Evolutionary conservation across 495 filamentous ascomycete species (phyloP).

Genomic region (Trichoderma orchidacearum): DNA sequence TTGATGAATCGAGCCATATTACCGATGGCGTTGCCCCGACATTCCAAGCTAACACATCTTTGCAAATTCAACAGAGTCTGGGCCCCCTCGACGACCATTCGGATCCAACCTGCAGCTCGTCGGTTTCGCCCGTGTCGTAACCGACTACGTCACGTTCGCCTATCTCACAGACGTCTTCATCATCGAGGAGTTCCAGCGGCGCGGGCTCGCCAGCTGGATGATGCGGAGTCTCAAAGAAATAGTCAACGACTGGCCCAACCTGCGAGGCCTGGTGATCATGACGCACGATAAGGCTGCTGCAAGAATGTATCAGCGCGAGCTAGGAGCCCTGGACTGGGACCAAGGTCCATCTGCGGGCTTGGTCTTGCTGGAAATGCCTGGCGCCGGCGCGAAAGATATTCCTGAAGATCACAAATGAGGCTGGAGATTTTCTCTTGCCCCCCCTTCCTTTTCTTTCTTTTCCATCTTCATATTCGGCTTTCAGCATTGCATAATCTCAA

Average conservation of each 20-base stretch:
- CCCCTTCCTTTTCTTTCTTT: conserved; percentile 44
- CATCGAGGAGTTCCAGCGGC: conserved; percentile 35
- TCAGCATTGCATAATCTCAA: not conserved
- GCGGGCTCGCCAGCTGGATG: conserved; percentile 51
- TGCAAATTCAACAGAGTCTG: not conserved
- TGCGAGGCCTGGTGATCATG: conserved; percentile 42
- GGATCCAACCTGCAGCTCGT: conserved; percentile 18
- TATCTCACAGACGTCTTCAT: conserved; percentile 62
- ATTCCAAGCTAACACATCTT: conserved; percentile 4
- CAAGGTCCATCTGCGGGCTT: conserved; percentile 8
- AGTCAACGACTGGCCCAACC: conserved; percentile 36
- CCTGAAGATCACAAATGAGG: conserved; percentile 1
- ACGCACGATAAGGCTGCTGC: conserved; percentile 21
- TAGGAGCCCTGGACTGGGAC: conserved; percentile 30
- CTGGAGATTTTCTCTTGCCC: conserved; percentile 43
- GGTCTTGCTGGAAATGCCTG: conserved; percentile 17
- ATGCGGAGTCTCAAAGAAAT: conserved; percentile 43
- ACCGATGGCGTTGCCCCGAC: no score
- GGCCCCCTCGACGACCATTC: conserved; percentile 4
- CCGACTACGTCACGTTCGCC: conserved; percentile 49
- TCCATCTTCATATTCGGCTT: not conserved
- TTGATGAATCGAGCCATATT: no score
- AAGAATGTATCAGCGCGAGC: conserved; percentile 29
- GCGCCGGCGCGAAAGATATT: conserved; percentile 4
- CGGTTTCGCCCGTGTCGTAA: conserved; percentile 50